Evolutionary conservation across 192 early-diverging fungal genomes (phyloP).

Genomic region (Coemansia aciculifera): DNA sequence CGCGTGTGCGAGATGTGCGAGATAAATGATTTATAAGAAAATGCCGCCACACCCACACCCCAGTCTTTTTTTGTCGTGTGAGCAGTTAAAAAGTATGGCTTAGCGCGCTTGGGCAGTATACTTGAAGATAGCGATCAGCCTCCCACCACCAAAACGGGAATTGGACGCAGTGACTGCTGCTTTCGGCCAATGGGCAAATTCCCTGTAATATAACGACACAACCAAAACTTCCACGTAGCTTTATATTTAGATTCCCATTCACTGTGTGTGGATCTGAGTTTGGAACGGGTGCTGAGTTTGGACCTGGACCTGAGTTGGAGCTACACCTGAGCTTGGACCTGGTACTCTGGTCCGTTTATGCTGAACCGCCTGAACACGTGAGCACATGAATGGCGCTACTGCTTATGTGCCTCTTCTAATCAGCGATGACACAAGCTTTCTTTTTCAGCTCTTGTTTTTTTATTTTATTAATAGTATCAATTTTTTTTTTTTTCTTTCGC

Average conservation of each 20-base stretch:
- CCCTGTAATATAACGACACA: neutral
- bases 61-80: neutral
- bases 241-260: neutral
- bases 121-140: neutral
- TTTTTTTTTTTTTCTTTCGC: neutral
- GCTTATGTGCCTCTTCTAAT: too few species aligned
- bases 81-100: conserved; percentile 2
- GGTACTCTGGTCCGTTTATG: neutral
- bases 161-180: neutral
- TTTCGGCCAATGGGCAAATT: neutral
- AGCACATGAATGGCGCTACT: neutral
- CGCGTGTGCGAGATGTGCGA: neutral
- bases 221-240: conserved; percentile 18
- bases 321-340: too few species aligned
- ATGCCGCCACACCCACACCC: neutral
- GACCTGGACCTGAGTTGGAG: too few species aligned
- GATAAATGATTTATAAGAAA: neutral
- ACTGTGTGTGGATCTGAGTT: too few species aligned
- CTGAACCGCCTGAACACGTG: neutral
- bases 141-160: neutral
- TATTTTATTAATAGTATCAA: neutral
- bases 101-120: neutral
- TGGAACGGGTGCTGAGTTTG: too few species aligned
- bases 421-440: too few species aligned
- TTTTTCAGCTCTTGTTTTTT: neutral